Evolutionary conservation across 2,329 filamentous ascomycete species (phyloP), one percentile per base, ranked within the genome.

Genomic region (Microcera coccophila): DNA sequence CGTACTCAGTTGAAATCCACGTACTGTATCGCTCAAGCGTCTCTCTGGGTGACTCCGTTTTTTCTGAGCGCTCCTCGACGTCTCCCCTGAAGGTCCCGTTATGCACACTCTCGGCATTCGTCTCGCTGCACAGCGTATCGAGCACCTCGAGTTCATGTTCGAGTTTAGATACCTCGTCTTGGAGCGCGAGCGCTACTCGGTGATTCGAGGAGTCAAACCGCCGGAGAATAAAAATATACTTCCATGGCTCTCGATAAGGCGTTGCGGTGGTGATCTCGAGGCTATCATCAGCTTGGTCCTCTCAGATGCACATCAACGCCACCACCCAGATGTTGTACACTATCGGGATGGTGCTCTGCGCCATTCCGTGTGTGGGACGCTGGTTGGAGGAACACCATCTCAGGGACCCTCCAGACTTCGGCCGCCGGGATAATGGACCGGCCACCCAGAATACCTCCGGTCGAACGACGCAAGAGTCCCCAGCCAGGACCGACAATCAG

Each of bases 191-290:
- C 1, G 59, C 45, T 11, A 64, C 44, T 22, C 63, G 47, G 5
- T 48, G 44, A 32, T 64, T 65, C 0, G 66, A 47, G 1, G 50
- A 40, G 7, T 52, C 51, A 36, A 69, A 68, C 11, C 62, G 56
- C 5, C 64, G 55, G 4, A 68, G 54, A 7, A 67, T 54, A 17
- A 56, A 48, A 7, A 59, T 50, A 33, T 59, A 62, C 34, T 63
- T 62, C 60, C 61, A 64, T 4, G 58, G 58, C 21, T 60, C 60
- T 3, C 2, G 24, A 1, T 36, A n/a, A n/a, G n/a, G n/a, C n/a
- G n/a, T n/a, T n/a, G n/a, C n/a, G n/a, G n/a, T n/a, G n/a, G n/a
- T n/a, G n/a, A n/a, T n/a, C n/a, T n/a, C n/a, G n/a, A n/a, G n/a
- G n/a, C n/a, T n/a, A n/a, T n/a, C n/a, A n/a, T n/a, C n/a, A n/a